A percentile compares a stretch with the other conserved stretches of the same genome.
These are phyloP conservation scores for Solanum pinnatisectum DNA, from an alignment of 257 asterid genomes.

Conservation along the genomic window DNA sequence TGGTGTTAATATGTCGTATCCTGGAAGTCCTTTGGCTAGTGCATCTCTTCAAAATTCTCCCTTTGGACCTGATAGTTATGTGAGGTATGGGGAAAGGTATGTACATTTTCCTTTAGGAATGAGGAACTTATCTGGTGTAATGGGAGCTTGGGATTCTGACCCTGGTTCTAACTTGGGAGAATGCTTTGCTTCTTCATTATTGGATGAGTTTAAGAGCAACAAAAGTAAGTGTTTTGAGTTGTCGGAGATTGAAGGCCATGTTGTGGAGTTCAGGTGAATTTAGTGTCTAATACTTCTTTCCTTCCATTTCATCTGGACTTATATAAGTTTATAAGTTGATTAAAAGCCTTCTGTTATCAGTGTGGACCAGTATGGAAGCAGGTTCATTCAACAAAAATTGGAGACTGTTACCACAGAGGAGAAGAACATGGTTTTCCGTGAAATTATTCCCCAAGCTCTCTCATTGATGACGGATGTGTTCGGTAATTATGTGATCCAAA, in stretches of 20 bases:
- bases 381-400: conserved; percentile 80
- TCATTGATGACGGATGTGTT: conserved; percentile 75
- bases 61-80: conserved; percentile 33
- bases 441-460: conserved; percentile 64
- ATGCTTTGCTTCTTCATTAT: conserved; percentile 38
- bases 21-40: conserved; percentile 36
- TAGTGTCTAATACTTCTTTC: background rate
- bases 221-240: conserved; percentile 63
- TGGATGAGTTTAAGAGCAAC: conserved; percentile 67
- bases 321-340: background rate
- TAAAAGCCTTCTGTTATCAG: conserved; percentile 18
- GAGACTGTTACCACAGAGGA: conserved; percentile 57
- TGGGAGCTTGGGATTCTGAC: conserved; percentile 49
- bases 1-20: conserved; percentile 35
- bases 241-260: conserved; percentile 65
- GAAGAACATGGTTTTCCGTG: conserved; percentile 68
- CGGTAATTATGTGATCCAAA: conserved; percentile 78
- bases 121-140: conserved; percentile 31
- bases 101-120: conserved; percentile 29
- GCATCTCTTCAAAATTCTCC: conserved; percentile 30
- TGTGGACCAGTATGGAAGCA: conserved; percentile 75
- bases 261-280: conserved; percentile 55
- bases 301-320: background rate
- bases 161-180: conserved; percentile 35
- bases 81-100: conserved; percentile 33